phyloP scores from a whole-genome alignment of 2,329 filamentous ascomycete species.

The Penicillium frequentans region DNA sequence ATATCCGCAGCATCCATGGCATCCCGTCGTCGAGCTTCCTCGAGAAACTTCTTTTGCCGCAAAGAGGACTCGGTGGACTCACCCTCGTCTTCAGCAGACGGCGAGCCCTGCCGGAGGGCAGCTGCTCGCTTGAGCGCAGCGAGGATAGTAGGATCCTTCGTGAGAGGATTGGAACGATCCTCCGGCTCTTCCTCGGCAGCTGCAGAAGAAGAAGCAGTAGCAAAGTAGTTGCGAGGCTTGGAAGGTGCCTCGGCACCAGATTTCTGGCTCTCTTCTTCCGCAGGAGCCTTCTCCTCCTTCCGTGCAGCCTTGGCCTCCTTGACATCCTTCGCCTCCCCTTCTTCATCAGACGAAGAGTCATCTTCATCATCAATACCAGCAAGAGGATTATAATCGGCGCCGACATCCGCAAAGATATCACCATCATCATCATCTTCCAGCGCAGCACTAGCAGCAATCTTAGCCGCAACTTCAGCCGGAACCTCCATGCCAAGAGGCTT shows the following conservation, averaged over 20 bases:
- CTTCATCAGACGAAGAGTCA: conserved; percentile 44
- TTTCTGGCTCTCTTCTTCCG: conserved; percentile 9
- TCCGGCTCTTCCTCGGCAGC: conserved; percentile 50
- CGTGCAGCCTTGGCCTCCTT: conserved; percentile 5
- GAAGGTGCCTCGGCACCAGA: conserved; percentile 5
- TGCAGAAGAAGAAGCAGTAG: conserved; percentile 29
- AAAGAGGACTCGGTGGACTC: conserved; percentile 64
- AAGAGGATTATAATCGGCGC: conserved; percentile 61
- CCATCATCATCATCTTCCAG: conserved; percentile 51
- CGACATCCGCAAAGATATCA: conserved; percentile 64
- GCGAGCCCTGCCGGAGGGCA: conserved; percentile 53
- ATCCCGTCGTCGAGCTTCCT: conserved; percentile 55
- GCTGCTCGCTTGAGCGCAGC: conserved; percentile 86
- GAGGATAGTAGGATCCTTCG: conserved; percentile 74
- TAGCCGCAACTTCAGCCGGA: conserved; percentile 43
- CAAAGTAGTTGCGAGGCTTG: conserved; percentile 51
- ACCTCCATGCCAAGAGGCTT: conserved; percentile 54
- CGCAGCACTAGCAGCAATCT: conserved; percentile 27
- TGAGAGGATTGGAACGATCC: conserved; percentile 43
- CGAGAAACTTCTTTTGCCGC: conserved; percentile 72
- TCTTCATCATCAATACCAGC: conserved; percentile 53
- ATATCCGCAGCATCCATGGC: conserved; percentile 86
- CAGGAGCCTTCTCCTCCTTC: conserved; percentile 5
- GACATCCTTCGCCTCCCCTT: conserved; percentile 31
- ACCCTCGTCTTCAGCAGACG: conserved; percentile 40